Evolutionary conservation across 176 grass and related monocot species (phyloP), one percentile per base, ranked within the genome.

Genomic region (Lolium rigidum): DNA sequence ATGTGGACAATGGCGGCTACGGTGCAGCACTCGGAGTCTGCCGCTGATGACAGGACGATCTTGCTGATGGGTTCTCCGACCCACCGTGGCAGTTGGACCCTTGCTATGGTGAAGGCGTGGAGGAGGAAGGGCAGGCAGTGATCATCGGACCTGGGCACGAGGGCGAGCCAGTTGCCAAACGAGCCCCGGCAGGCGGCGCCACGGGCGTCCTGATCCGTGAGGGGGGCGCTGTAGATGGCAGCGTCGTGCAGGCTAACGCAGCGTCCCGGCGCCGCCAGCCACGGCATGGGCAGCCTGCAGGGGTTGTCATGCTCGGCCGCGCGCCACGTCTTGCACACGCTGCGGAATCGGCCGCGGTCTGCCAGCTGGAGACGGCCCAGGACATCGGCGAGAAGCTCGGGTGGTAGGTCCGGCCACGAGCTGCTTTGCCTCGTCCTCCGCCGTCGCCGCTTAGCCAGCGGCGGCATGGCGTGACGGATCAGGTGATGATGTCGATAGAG

Each of bases 81-180:
- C 28, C 63, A 67, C 8, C 6, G 63, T 6, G 63, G 26, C 8
- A 37, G 63, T 3, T 37, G 12, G 63, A 67, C 37, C 63, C 63
- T 67, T 37, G 28, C 63, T 14, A 26, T 15, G 28, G 63, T 67
- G 63, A 37, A 67, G 4, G 63, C 26, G 6, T 67, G 35, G 61
- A 64, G 61, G 9, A 64, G 24, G 61, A 64, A 64, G 61, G 61
- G 11, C 61, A 1, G 59, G 60, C 63, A 66, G 11, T 12, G 25
- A 24, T 13, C 0, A 37, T 8, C 28, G 0, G 26, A 1, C 26
- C 1, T 16, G 0, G 63, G 63, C 63, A 67, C 63, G 14, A 67
- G 63, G 26, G 18, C 68, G 18, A 71, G 68, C 68, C 68, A 71
- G 68, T 71, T n/a, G 68, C 31, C 68, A 38, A 18, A 71, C 2